A percentile compares a stretch with the other conserved stretches of the same genome.
These are phyloP conservation scores for Rhodosporidiobolus odoratus DNA, from an alignment of 768 basidiomycete genomes.

Conservation along the genomic window DNA sequence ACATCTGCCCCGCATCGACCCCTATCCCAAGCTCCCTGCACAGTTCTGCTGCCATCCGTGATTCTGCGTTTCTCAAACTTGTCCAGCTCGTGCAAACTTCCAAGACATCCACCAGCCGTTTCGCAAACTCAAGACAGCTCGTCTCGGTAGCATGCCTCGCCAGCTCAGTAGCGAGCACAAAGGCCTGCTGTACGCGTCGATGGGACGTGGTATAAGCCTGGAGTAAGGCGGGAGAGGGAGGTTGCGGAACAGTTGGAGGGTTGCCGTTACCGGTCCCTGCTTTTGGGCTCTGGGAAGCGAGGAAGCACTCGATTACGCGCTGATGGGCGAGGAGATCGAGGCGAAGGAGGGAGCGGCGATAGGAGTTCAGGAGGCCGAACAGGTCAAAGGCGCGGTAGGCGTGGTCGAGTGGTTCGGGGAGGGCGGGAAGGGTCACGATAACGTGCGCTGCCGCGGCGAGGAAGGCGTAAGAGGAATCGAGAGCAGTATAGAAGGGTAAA, in stretches of 20 bases:
- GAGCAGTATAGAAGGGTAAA: not conserved
- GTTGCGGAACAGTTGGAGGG: not conserved
- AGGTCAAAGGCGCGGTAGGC: not conserved
- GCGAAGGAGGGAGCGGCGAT: not conserved
- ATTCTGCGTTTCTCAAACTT: not conserved
- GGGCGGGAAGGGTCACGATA: not conserved
- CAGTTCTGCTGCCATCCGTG: not conserved
- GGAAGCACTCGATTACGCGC: constrained; percentile 9
- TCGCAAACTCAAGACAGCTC: not conserved
- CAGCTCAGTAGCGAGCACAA: not conserved
- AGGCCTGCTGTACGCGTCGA: not conserved
- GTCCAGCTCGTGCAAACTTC: constrained; percentile 16
- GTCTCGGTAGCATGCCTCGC: constrained; percentile 5
- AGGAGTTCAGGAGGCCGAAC: not conserved
- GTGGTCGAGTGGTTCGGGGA: not conserved
- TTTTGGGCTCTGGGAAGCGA: not conserved
- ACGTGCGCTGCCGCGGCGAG: not conserved
- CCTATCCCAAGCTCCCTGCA: constrained; percentile 7
- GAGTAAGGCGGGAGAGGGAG: not conserved
- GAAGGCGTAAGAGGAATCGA: not conserved
- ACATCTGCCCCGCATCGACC: constrained; percentile 13
- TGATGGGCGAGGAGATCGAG: constrained; percentile 19
- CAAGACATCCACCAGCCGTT: not conserved
- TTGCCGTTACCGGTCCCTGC: not conserved
- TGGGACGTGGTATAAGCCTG: not conserved